These are phyloP conservation scores for Tylopilus plumbeoviolaceoides DNA, from an alignment of 768 basidiomycete species.

Conservation along the genomic window DNA sequence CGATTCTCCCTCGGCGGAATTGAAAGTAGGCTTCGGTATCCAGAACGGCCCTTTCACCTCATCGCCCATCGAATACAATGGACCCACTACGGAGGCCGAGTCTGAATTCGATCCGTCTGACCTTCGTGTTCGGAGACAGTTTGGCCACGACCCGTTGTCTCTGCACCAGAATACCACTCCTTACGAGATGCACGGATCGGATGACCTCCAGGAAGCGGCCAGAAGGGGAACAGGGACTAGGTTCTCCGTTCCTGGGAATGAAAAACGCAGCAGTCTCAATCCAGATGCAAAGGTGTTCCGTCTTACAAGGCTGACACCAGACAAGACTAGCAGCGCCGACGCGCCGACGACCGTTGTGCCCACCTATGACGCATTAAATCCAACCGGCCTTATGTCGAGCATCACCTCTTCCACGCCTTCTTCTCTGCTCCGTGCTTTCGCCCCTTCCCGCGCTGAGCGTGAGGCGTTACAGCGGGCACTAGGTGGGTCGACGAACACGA, in stretches of 20 bases:
- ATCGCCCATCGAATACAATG: constrained; percentile 42
- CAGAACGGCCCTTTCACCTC: constrained; percentile 28
- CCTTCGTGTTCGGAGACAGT: constrained; percentile 22
- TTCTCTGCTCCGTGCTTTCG: constrained; percentile 73
- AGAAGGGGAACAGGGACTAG: constrained; percentile 26
- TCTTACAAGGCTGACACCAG: constrained; percentile 33
- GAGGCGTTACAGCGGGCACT: constrained; percentile 79
- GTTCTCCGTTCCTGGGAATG: constrained; percentile 42
- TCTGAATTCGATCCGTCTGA: constrained; percentile 48
- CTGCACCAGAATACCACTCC: constrained; percentile 29
- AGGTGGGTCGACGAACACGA: constrained; percentile 68
- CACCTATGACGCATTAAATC: constrained; percentile 56
- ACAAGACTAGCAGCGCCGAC: constrained; percentile 13
- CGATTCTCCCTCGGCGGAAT: constrained; percentile 54
- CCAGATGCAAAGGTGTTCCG: constrained; percentile 85
- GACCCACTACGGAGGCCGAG: constrained; percentile 24
- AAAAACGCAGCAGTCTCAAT: constrained; percentile 68
- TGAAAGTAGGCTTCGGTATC: constrained; percentile 32
- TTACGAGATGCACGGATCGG: constrained; percentile 30
- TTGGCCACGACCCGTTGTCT: constrained; percentile 20
- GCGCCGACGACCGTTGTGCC: constrained; percentile 6
- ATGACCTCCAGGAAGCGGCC: constrained; percentile 11
- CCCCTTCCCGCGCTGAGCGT: constrained; percentile 84
- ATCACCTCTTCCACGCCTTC: constrained; percentile 40
- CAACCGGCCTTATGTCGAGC: constrained; percentile 47